A percentile compares a stretch with the other conserved stretches of the same genome.
Conservation (phyloP, 2,329 filamentous ascomycete species). For the Rhynchosporium graminicola region DNA sequence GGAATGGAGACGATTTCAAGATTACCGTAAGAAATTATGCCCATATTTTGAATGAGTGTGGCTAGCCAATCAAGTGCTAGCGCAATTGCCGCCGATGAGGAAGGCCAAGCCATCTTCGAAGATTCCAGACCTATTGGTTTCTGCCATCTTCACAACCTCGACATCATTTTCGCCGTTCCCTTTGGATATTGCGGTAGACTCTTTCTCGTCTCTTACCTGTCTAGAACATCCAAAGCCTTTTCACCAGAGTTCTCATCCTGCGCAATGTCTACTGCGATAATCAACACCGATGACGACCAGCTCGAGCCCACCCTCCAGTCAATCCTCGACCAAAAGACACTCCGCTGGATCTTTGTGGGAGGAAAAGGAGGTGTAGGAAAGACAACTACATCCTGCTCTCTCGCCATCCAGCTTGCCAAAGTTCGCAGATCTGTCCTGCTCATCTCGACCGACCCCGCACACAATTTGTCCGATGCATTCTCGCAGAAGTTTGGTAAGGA, state of each 20-base stretch:
- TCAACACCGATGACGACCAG: constrained; percentile 66
- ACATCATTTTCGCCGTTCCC: not conserved
- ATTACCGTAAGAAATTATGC: no score
- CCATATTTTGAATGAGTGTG: not conserved
- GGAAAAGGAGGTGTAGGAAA: constrained; percentile 98
- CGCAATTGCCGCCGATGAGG: not conserved
- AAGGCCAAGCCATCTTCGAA: not conserved
- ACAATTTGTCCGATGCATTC: constrained; percentile 97
- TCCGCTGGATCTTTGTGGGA: constrained; percentile 99
- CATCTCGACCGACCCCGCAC: constrained; percentile 96
- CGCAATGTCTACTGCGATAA: constrained; percentile 47
- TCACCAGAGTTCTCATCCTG: not conserved
- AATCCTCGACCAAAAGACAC: constrained; percentile 89
- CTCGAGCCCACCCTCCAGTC: constrained; percentile 93
- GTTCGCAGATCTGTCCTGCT: constrained; percentile 94
- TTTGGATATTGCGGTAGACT: not conserved
- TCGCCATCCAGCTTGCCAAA: constrained; percentile 95
- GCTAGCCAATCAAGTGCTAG: constrained; percentile 6
- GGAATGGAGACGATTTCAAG: no score
- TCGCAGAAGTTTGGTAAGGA: constrained; percentile 99
- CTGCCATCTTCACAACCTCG: not conserved
- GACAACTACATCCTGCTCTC: constrained; percentile 98
- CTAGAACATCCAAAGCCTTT: not conserved
- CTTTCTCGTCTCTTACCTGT: no score
- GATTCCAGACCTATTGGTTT: not conserved